These are phyloP conservation scores for Paracamarosporium sp. DNA, from an alignment of 2,329 filamentous ascomycete genomes.

Conservation along the genomic window DNA sequence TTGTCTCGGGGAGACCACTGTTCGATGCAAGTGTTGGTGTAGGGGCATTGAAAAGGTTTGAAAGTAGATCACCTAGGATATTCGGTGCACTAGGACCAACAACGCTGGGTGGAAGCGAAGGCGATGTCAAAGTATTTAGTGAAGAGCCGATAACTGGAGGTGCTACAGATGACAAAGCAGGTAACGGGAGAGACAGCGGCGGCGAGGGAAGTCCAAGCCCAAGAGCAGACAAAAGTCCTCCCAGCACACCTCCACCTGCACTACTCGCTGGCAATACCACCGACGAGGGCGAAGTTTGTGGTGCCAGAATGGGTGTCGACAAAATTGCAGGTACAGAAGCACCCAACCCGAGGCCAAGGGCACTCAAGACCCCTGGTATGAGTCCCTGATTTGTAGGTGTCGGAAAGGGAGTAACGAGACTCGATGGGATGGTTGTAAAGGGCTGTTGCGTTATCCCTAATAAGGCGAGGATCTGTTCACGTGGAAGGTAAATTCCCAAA, in stretches of 20 bases:
- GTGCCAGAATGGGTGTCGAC: neutral
- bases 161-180: neutral
- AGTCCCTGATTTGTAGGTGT: conserved; percentile 1
- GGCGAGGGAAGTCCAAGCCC: conserved; percentile 1
- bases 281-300: neutral
- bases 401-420: neutral
- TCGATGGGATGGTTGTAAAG: neutral
- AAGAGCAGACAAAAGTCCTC: neutral
- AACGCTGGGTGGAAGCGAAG: neutral
- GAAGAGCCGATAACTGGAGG: neutral
- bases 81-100: neutral
- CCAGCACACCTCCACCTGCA: neutral
- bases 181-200: neutral
- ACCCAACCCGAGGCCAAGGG: neutral
- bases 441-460: neutral
- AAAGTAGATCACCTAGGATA: neutral
- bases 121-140: neutral
- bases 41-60: neutral
- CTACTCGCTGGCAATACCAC: neutral
- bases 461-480: neutral
- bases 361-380: neutral
- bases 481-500: conserved; percentile 6
- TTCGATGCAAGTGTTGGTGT: neutral
- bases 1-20: neutral
- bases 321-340: neutral